These are phyloP conservation scores for Anisodus acutangulus DNA, from an alignment of 257 asterid genomes.

Conservation along the genomic window DNA sequence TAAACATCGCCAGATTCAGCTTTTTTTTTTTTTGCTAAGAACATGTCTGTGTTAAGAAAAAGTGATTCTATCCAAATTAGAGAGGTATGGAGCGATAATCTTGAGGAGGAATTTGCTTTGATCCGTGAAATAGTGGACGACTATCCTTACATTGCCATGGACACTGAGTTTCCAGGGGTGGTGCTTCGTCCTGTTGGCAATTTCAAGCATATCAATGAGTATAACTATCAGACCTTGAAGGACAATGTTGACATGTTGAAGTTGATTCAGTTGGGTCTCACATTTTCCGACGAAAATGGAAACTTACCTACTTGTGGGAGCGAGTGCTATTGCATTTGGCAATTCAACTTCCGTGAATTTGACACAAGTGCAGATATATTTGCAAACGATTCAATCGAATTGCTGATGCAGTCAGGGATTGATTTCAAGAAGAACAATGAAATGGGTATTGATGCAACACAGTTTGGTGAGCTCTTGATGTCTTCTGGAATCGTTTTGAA, in stretches of 20 bases:
- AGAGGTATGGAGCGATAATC: constrained; percentile 32
- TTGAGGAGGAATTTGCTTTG: constrained; percentile 29
- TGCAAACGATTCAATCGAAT: constrained; percentile 31
- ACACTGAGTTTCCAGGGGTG: constrained; percentile 34
- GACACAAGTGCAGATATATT: constrained; percentile 18
- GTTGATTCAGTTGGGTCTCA: constrained; percentile 32
- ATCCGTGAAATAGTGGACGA: constrained; percentile 31
- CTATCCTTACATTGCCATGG: constrained; percentile 35
- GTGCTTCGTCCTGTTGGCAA: constrained; percentile 33
- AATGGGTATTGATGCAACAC: constrained; percentile 30
- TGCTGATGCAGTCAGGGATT: constrained; percentile 30
- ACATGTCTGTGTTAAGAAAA: constrained; percentile 26
- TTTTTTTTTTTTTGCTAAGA: neutral
- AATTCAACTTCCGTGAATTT: constrained; percentile 33
- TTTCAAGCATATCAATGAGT: constrained; percentile 28
- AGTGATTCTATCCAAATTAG: constrained; percentile 28
- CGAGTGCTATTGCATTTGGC: constrained; percentile 29
- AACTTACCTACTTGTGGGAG: constrained; percentile 31
- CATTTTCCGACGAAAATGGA: constrained; percentile 27
- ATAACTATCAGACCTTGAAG: constrained; percentile 32
- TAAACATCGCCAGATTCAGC: neutral
- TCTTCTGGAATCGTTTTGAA: constrained; percentile 29
- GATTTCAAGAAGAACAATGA: constrained; percentile 36
- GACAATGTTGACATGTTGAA: constrained; percentile 34
- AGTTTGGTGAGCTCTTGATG: constrained; percentile 31